These are phyloP conservation scores for Cladobotryum mycophilum DNA, from an alignment of 2,329 filamentous ascomycete species.

Conservation along the genomic window DNA sequence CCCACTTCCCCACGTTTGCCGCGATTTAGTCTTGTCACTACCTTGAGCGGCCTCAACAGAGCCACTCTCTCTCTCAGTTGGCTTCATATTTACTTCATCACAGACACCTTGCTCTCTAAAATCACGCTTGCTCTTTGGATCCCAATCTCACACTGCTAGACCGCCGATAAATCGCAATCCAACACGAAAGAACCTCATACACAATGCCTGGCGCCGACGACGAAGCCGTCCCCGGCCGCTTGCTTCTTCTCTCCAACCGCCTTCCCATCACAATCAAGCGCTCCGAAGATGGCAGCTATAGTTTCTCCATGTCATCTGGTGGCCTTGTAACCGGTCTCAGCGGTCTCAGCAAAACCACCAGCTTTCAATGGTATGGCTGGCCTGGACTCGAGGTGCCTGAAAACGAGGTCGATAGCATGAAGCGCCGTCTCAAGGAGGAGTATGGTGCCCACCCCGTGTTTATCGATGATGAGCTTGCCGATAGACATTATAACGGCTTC, in stretches of 20 bases:
- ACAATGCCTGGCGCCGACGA: conserved; percentile 29
- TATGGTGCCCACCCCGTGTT: conserved; percentile 90
- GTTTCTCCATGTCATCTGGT: conserved; percentile 94
- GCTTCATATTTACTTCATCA: not conserved
- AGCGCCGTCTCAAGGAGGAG: conserved; percentile 73
- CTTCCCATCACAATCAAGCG: conserved; percentile 96
- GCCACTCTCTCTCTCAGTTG: not conserved
- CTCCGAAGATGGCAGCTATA: conserved; percentile 83
- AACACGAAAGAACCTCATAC: not conserved
- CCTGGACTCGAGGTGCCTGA: conserved; percentile 88
- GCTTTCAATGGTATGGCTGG: conserved; percentile 99
- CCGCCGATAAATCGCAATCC: too few relatives aligned
- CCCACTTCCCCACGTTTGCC: conserved; percentile 7
- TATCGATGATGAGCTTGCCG: conserved; percentile 86
- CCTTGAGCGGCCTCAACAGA: not conserved
- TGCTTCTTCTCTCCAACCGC: conserved; percentile 89
- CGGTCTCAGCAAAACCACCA: conserved; percentile 84
- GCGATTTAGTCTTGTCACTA: not conserved
- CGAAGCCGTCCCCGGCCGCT: conserved; percentile 38
- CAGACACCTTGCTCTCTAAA: not conserved
- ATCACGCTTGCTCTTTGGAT: not conserved
- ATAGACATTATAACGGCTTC: conserved; percentile 96
- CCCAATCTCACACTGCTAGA: not conserved
- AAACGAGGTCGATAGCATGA: conserved; percentile 68
- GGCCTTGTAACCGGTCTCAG: conserved; percentile 91